These are phyloP conservation scores for Fusarium sp. DNA, from an alignment of 2,329 filamentous ascomycete genomes.

Conservation along the genomic window DNA sequence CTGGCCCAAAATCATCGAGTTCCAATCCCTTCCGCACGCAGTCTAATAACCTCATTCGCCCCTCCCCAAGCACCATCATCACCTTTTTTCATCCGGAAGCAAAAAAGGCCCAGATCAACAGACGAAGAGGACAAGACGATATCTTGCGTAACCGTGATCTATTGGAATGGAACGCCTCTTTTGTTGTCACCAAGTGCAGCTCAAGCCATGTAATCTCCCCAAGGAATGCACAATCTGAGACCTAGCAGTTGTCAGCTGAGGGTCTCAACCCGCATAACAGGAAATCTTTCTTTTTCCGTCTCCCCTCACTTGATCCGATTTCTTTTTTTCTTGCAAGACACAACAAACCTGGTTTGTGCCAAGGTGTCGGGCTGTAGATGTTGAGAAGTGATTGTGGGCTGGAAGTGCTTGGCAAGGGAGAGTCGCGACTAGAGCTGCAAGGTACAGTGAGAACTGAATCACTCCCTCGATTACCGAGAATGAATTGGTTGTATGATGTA, in stretches of 20 bases:
- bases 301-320: background rate
- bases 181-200: constrained; percentile 1
- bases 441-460: background rate
- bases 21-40: constrained; percentile 9
- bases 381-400: background rate
- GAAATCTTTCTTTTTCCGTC: background rate
- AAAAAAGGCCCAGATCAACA: constrained; percentile 9
- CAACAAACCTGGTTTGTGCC: background rate
- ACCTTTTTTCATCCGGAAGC: constrained; percentile 6
- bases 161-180: constrained; percentile 18
- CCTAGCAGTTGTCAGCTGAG: background rate
- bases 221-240: constrained; percentile 33
- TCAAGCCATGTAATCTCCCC: constrained; percentile 24
- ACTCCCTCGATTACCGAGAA: background rate
- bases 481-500: background rate
- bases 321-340: background rate
- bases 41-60: background rate
- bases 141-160: background rate
- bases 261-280: background rate
- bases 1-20: background rate
- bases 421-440: background rate
- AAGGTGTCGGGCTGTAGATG: background rate
- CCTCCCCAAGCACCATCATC: background rate
- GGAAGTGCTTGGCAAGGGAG: background rate
- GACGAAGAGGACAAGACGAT: background rate